Evolutionary conservation across 2,329 filamentous ascomycete genomes (phyloP), one percentile per base, ranked within the genome.

Genomic region (Trichoderma asperellum): DNA sequence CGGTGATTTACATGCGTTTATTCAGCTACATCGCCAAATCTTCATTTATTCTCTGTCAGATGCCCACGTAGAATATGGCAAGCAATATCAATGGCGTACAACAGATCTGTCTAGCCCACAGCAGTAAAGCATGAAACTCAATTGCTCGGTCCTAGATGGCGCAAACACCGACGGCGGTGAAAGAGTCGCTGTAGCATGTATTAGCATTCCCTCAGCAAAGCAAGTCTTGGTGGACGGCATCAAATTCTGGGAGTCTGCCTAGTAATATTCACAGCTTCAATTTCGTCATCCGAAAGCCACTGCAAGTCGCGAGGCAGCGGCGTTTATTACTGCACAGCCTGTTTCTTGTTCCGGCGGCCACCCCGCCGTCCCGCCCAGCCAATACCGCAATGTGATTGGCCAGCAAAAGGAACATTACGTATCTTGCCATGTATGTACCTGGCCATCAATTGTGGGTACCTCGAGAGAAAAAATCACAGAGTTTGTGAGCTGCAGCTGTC

Each of bases 271-370:
- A 43, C 40, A 24, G 21, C 47, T 18, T 18, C 14, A 2, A 18
- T 64, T 64, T 52, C 63, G 63, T 66, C 63, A 66, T 66, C 29
- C 21, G n/a, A 34, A 47, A 57, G 52, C 53, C 40, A 24, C 24
- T 24, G 24, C 24, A 3, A 24, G 24, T 24, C 24, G 24, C 24
- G 24, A 24, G 24, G 47, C 37, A 4, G 8, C n/a, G 14, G 8
- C 40, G 11, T 37, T 64, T 66, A 6, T 64, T 66, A 24, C 24
- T 24, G 24, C 24, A 24, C 14, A 66, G 37, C 27, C 35, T 32
- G 11, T 57, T 66, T 57, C 63, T 66, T 47, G 18, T 35, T 58
- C 63, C 63, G 63, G 63, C 63, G 52, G 62, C 32, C 57, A 37
- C 62, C 63, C 63, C 63, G 37, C 63, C 62, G 53, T 65, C 35